phyloP scores from a whole-genome alignment of 1,284 basidiomycete genomes.

The Trichosporon inkin region DNA sequence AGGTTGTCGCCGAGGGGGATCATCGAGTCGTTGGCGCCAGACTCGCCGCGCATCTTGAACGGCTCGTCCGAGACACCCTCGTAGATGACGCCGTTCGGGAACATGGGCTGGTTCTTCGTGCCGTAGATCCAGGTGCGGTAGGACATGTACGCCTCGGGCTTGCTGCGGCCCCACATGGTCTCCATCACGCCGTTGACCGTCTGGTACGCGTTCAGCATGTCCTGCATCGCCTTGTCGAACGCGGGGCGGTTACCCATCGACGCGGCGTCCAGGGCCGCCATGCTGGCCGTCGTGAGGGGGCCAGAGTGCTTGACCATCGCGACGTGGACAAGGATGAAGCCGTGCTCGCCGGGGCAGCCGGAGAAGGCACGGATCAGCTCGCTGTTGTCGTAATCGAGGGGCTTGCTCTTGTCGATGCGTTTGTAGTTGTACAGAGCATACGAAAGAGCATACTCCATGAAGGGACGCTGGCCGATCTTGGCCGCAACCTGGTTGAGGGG shows the following conservation, averaged over 20 bases:
- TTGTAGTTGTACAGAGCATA: slow-evolving; percentile 27
- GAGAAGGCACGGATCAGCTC: slow-evolving; percentile 26
- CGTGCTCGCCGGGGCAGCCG: slow-evolving; percentile 22
- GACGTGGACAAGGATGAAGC: slow-evolving; percentile 25
- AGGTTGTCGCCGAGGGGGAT: slow-evolving; percentile 26
- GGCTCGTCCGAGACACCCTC: slow-evolving; percentile 25
- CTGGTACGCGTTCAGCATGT: slow-evolving; percentile 18
- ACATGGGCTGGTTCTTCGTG: slow-evolving; percentile 24
- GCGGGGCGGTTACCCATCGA: slow-evolving; percentile 17
- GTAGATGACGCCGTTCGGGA: slow-evolving; percentile 24
- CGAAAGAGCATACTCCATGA: slow-evolving; percentile 27
- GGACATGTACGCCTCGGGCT: slow-evolving; percentile 23
- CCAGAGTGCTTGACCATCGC: slow-evolving; percentile 26
- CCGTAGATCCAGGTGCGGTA: slow-evolving; percentile 18
- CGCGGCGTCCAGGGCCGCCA: slow-evolving; percentile 18
- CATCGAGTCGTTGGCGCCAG: slow-evolving; percentile 27
- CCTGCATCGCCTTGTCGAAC: slow-evolving; percentile 19
- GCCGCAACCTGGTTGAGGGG: slow-evolving; percentile 19
- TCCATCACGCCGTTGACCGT: slow-evolving; percentile 23
- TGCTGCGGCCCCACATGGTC: slow-evolving; percentile 26
- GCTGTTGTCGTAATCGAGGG: slow-evolving; percentile 22
- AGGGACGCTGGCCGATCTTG: slow-evolving; percentile 23
- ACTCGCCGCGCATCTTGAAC: slow-evolving; percentile 25
- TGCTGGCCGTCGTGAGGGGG: slow-evolving; percentile 12
- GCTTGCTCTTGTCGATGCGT: slow-evolving; percentile 16